Conservation (phyloP, 1,139 yeast species). For the Entelexis paramagnoliae region DNA sequence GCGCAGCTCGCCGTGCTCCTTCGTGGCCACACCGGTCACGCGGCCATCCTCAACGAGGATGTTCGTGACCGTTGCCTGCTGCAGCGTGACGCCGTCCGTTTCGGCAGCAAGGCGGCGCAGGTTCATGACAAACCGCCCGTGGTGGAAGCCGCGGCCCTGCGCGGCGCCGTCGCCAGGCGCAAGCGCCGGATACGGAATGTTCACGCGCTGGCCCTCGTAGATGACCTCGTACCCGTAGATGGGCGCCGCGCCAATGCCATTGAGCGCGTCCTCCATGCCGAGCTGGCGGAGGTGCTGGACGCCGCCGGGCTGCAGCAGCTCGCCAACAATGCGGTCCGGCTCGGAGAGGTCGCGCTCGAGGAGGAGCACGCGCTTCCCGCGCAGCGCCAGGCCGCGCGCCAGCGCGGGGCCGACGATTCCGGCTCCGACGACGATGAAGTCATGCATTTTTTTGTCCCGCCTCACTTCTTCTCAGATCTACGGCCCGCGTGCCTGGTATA, state of each 20-base stretch:
- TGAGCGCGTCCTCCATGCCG: slow-evolving; percentile 72
- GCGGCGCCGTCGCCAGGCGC: slow-evolving; percentile 30
- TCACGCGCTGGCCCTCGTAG: slow-evolving; percentile 46
- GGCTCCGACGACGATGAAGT: slow-evolving; percentile 75
- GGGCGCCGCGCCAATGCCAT: slow-evolving; percentile 68
- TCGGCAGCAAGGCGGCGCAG: slow-evolving; percentile 58
- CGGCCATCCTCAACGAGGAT: slow-evolving; percentile 39
- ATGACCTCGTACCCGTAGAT: slow-evolving; percentile 75
- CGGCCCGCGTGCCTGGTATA: not conserved
- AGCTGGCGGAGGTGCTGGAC: slow-evolving; percentile 66
- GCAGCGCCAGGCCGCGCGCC: slow-evolving; percentile 82
- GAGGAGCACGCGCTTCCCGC: slow-evolving; percentile 59
- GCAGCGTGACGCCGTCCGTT: slow-evolving; percentile 54
- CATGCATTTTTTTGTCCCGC: slow-evolving; percentile 31
- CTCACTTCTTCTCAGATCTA: not conserved
- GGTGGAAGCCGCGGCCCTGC: slow-evolving; percentile 73
- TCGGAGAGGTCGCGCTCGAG: slow-evolving; percentile 78
- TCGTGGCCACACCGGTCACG: slow-evolving; percentile 56
- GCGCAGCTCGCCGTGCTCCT: slow-evolving; percentile 33
- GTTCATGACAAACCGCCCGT: slow-evolving; percentile 75
- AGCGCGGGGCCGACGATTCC: slow-evolving; percentile 94
- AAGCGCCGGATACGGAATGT: slow-evolving; percentile 53
- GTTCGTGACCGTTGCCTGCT: slow-evolving; percentile 72
- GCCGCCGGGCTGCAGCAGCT: slow-evolving; percentile 92
- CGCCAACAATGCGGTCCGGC: slow-evolving; percentile 97